A percentile compares a stretch with the other conserved stretches of the same genome.
phyloP scores from a whole-genome alignment of 495 filamentous ascomycete genomes.

The Chaetomium cochliodes region DNA sequence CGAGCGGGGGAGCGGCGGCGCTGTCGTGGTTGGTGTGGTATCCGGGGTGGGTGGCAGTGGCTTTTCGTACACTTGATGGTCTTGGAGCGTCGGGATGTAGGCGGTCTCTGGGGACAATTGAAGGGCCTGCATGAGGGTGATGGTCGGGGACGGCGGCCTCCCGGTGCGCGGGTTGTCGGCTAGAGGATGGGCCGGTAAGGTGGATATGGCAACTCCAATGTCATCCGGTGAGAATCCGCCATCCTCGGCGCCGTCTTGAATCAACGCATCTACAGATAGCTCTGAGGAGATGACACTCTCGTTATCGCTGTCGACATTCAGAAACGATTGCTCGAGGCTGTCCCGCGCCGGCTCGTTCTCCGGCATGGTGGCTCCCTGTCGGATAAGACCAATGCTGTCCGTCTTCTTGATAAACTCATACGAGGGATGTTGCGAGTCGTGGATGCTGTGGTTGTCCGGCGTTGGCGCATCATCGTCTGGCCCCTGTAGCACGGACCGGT shows the following conservation, averaged over 20 bases:
- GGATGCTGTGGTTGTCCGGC: slow-evolving; percentile 36
- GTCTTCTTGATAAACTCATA: slow-evolving; percentile 52
- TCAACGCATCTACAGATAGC: slow-evolving; percentile 66
- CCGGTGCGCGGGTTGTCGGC: slow-evolving; percentile 34
- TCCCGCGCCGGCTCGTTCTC: slow-evolving; percentile 16
- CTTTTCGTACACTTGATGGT: slow-evolving; percentile 48
- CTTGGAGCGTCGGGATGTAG: slow-evolving; percentile 38
- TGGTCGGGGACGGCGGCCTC: slow-evolving; percentile 75
- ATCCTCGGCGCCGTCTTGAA: slow-evolving; percentile 47
- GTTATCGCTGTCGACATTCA: slow-evolving; percentile 66
- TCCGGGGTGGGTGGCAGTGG: slow-evolving; percentile 55
- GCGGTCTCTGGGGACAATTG: slow-evolving; percentile 44
- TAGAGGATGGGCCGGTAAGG: slow-evolving; percentile 63
- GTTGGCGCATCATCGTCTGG: slow-evolving; percentile 33
- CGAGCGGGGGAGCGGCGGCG: slow-evolving; percentile 27
- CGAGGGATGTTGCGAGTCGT: slow-evolving; percentile 41
- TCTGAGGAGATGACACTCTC: slow-evolving; percentile 79
- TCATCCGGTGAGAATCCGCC: slow-evolving; percentile 33
- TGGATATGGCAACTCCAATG: slow-evolving; percentile 47
- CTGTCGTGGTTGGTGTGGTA: slow-evolving; percentile 47
- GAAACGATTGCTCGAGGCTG: slow-evolving; percentile 57
- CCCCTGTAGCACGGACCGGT: slow-evolving; percentile 46
- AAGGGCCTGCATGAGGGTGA: slow-evolving; percentile 65
- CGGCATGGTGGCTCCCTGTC: slow-evolving; percentile 29
- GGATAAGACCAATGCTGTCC: slow-evolving; percentile 44